Evolutionary conservation across 352 stramenopile species (phyloP).

Genomic region (Phytophthora brassicae): DNA sequence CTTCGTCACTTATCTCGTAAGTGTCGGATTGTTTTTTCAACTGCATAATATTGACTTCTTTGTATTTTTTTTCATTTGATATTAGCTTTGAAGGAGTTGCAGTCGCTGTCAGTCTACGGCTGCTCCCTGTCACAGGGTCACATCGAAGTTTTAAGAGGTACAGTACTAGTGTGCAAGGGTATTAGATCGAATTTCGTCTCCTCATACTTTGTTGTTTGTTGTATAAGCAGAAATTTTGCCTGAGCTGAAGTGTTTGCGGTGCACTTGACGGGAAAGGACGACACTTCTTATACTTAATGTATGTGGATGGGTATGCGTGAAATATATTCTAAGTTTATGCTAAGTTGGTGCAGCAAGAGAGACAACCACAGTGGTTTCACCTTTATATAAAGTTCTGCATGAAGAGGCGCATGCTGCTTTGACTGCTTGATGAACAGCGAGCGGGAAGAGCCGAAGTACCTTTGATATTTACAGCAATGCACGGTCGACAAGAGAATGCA

Average conservation of each 20-base stretch:
- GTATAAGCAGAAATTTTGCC: constrained; percentile 49
- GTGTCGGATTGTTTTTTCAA: constrained; percentile 7
- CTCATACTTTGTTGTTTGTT: background rate
- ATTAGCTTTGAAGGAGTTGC: constrained; percentile 56
- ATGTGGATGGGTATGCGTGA: constrained; percentile 11
- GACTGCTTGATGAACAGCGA: constrained; percentile 19
- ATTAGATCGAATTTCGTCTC: too few relatives aligned
- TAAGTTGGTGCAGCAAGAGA: constrained; percentile 1
- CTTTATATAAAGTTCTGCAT: constrained; percentile 26
- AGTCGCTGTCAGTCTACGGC: constrained; percentile 60
- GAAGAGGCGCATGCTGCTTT: constrained; percentile 17
- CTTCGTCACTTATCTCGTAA: constrained; percentile 73
- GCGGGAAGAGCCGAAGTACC: background rate
- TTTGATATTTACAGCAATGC: constrained; percentile 7
- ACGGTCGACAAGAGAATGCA: constrained; percentile 61
- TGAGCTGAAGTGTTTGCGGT: constrained; percentile 46
- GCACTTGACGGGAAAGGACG: constrained; percentile 32
- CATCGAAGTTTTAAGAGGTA: constrained; percentile 61
- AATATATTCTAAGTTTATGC: constrained; percentile 26
- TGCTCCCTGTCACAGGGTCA: constrained; percentile 48
- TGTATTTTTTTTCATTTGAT: constrained; percentile 3
- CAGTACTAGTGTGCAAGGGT: too few relatives aligned
- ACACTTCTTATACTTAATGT: constrained; percentile 3
- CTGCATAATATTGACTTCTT: background rate
- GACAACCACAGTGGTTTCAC: constrained; percentile 16